Percentiles rank a stretch among this genome's conserved stretches.
phyloP scores from a whole-genome alignment of 495 filamentous ascomycete species.

The Friedmanniomyces simplex region DNA sequence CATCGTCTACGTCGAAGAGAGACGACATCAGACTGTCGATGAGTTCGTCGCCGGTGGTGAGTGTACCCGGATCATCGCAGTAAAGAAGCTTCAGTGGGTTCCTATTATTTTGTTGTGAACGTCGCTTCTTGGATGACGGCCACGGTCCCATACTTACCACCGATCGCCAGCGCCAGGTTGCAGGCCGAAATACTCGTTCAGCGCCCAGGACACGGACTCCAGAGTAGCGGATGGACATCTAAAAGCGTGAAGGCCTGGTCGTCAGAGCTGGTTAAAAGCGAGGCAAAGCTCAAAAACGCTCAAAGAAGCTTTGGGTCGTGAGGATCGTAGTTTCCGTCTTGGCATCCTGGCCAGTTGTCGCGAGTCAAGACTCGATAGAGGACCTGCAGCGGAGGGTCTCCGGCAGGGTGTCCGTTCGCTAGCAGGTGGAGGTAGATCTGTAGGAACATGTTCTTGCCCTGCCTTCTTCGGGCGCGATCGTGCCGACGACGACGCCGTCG shows the following conservation, averaged over 20 bases:
- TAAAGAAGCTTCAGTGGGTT: neutral
- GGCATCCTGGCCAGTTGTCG: neutral
- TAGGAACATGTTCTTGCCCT: neutral
- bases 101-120: neutral
- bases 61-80: neutral
- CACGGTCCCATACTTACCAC: neutral
- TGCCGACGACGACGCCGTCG: neutral
- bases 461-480: neutral
- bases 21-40: neutral
- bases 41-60: neutral
- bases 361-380: neutral
- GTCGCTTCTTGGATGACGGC: no score
- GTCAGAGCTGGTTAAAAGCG: neutral
- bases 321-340: neutral
- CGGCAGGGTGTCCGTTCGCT: neutral
- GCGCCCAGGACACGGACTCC: neutral
- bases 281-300: neutral
- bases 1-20: neutral
- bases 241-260: neutral
- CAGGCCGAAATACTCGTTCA: neutral
- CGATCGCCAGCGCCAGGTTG: neutral
- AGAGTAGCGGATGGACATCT: neutral
- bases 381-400: neutral
- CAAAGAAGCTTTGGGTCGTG: neutral
- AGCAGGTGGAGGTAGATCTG: neutral